Base-by-base conservation (phyloP, 371 early-diverging fungal species). In the Chytridiales sp. region DNA sequence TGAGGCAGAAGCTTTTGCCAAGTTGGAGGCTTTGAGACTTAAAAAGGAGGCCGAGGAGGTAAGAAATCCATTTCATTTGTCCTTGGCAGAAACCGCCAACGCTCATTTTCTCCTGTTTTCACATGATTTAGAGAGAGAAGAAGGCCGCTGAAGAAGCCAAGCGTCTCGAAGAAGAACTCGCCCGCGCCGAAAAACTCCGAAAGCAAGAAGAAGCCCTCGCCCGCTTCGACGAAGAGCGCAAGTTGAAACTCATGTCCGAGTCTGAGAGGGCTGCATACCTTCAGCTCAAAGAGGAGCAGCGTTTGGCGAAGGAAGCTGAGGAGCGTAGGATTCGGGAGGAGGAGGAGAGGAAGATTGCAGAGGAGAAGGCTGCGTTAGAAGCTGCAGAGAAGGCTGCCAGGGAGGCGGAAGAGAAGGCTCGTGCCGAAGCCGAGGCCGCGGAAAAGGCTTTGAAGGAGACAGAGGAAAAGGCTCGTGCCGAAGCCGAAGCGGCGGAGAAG, bases 171-270 rank as follows among this genome's bases (percentile, higher is more conserved):
- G 66, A 70, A 44, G 64, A 55, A 32, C 34, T n/a, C 24, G 66
- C 62, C n/a, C 58, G 71, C 13, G 71, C 47, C 17, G 67, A 66
- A 40, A 64, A 67, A 57, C 57, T 66, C 50, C 17, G 41, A 21
- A 67, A 70, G 40, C 67, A 67, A 43, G 29, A 67, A 50, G 61
- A 47, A 32, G 71, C 67, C 43, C 59, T 67, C 65, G 65, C 46
- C 38, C 30, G 58, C 36, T 67, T 71, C 42, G 72, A 71, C 43
- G 72, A 71, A 52, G 62, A 67, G 40, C 67, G 59, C 19, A 30
- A 49, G 19, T 40, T 70, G 39, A 70, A 57, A 47, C 49, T 59
- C 17, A 59, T 59, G 59, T 49, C 47, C 19, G 17, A 38, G 27
- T 19, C n/a, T 15, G 59, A 59, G 22, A 34, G 59, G n/a, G 59